Base-by-base conservation (phyloP, 2,329 filamentous ascomycete species). In the Clarireedia hainanense region DNA sequence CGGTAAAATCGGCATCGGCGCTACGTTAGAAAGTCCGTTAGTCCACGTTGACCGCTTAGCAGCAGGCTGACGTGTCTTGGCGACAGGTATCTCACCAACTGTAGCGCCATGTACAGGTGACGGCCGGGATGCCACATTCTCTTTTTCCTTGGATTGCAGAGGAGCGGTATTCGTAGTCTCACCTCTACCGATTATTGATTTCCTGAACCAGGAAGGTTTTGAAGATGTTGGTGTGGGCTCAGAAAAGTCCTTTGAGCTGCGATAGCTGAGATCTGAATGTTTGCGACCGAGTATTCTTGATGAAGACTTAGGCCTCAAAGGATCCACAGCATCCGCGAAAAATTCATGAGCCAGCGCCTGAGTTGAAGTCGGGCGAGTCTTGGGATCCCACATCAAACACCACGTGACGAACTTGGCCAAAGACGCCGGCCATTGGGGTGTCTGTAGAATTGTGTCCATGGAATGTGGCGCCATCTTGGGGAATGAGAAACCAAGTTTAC, bases 331-430 rank as follows among this genome's bases (percentile, higher is more conserved):
- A 73, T 97, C 94, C 36, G 80, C 72, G 66, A 99, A 99, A 72
- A 95, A 99, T 64, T 96, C 92, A 70, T 99, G 94, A 40, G 88
- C 88, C 62, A 99, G 75, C n/a, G 94, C 92, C 72, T 99, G 91
- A 0, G 87, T 85, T 2, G 92, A 96, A 4, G 91, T 97, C 46
- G 94, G 94, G 58, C 94, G 82, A 67, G 77, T 84, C 75, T 91
- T 95, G 10, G 94, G 94, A 71, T 99, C 94, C 94, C 94, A 99
- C 88, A 97, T 94, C 63, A 99, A 74, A 72, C 94, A 99, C 91
- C 91, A 96, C 15, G 94, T 99, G 57, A 99, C 94, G 68, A 99
- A 97, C 57, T 95, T 84, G 66, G 86, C 88, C 55, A 99, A 79
- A 20, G 90, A 86, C 1, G 86, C 75, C 5, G 94, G 94, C 94